A percentile compares a stretch with the other conserved stretches of the same genome.
phyloP scores from a whole-genome alignment of 441 rosid genomes.

The Macaranga tanarius region DNA sequence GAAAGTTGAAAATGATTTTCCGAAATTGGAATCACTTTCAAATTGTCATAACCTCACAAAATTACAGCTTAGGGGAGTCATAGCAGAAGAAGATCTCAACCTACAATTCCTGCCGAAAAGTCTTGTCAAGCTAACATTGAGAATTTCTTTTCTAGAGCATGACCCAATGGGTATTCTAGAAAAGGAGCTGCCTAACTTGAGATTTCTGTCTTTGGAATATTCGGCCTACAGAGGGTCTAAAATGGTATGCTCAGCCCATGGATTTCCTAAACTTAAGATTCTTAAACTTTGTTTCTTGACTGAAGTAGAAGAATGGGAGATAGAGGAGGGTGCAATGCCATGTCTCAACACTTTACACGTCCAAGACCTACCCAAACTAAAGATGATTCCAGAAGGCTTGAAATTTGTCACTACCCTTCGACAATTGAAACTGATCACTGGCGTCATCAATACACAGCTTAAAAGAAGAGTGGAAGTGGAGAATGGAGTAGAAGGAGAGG shows the following conservation, averaged over 20 bases:
- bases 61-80: not conserved
- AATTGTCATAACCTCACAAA: slow-evolving; percentile 6
- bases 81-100: not conserved
- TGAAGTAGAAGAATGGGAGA: not conserved
- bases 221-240: not conserved
- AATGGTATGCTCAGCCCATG: slow-evolving; percentile 7
- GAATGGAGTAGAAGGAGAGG: slow-evolving; percentile 9
- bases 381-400: slow-evolving; percentile 15
- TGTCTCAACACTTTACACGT: not conserved
- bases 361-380: fast-evolving
- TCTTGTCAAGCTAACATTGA: not conserved
- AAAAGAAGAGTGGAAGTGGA: not conserved
- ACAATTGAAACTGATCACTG: not conserved
- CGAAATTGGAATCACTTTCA: slow-evolving; percentile 8
- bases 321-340: slow-evolving; percentile 21
- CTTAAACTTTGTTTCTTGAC: not conserved
- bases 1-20: too few species aligned
- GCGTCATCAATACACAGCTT: not conserved
- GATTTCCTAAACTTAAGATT: slow-evolving; percentile 4
- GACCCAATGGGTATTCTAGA: slow-evolving; percentile 8
- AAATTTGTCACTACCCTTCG: not conserved
- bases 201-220: not conserved
- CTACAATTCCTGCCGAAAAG: not conserved
- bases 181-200: slow-evolving; percentile 10
- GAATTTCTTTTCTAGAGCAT: not conserved